These are phyloP conservation scores for Fonsecaea monophora DNA, from an alignment of 2,329 filamentous ascomycete species.

Conservation along the genomic window DNA sequence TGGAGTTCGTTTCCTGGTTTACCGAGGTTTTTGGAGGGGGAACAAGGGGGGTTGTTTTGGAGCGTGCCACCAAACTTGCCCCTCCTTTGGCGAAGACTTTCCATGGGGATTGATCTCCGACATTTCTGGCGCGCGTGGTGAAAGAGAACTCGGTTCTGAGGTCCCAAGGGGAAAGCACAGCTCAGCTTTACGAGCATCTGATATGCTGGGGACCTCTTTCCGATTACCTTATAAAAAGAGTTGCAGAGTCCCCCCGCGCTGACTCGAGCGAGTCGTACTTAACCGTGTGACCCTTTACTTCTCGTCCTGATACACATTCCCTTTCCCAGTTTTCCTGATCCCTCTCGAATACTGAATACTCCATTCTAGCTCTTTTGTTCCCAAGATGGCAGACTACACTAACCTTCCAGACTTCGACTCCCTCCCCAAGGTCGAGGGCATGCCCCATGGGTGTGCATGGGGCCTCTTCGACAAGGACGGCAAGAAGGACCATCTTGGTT, in stretches of 20 bases:
- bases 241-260: not conserved
- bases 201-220: not conserved
- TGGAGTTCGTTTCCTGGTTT: not conserved
- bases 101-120: not conserved
- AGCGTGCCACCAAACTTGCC: not conserved
- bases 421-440: conserved; percentile 59
- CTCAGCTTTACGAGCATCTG: not conserved
- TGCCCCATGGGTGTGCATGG: conserved; percentile 58
- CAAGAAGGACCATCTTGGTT: conserved; percentile 63
- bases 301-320: not conserved
- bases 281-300: not conserved
- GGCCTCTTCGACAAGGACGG: conserved; percentile 62
- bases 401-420: conserved; percentile 51
- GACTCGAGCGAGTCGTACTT: not conserved
- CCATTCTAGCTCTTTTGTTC: not conserved
- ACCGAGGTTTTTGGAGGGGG: too few relatives aligned
- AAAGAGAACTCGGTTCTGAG: not conserved
- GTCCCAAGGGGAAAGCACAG: not conserved
- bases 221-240: not conserved
- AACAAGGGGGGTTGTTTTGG: not conserved
- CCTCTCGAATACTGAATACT: not conserved
- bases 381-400: conserved; percentile 34
- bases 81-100: conserved; percentile 1
- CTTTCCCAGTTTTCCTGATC: too few relatives aligned
- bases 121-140: not conserved